Conservation (phyloP, 2,329 filamentous ascomycete genomes). For the Neospermospora avenae region DNA sequence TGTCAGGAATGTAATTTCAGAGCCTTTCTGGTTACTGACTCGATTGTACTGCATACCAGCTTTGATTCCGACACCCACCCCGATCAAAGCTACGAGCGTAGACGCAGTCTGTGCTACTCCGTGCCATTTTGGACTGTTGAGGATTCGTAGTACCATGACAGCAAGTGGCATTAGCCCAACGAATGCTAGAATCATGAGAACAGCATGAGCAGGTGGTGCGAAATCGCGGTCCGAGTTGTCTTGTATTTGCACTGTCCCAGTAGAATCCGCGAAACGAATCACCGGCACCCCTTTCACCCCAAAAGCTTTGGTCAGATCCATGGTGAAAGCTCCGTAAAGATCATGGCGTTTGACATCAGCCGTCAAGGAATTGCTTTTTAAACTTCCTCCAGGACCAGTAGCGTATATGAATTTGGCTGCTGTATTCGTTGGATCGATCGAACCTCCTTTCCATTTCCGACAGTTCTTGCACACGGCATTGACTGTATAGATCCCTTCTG, state of each 20-base stretch:
- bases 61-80: slow-evolving; percentile 50
- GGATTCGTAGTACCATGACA: slow-evolving; percentile 49
- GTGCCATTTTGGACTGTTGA: slow-evolving; percentile 53
- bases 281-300: slow-evolving; percentile 44
- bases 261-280: slow-evolving; percentile 25
- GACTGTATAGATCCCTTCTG: slow-evolving; percentile 42
- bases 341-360: slow-evolving; percentile 50
- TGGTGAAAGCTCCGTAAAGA: slow-evolving; percentile 51
- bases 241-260: slow-evolving; percentile 42
- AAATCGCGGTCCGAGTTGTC: slow-evolving; percentile 31
- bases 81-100: slow-evolving; percentile 46
- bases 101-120: slow-evolving; percentile 51
- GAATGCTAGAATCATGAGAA: slow-evolving; percentile 54
- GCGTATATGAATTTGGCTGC: slow-evolving; percentile 54
- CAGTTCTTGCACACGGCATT: slow-evolving; percentile 53
- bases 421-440: slow-evolving; percentile 48
- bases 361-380: slow-evolving; percentile 41
- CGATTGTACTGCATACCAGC: slow-evolving; percentile 49
- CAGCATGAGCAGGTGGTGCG: slow-evolving; percentile 34
- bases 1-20: background rate
- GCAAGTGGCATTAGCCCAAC: slow-evolving; percentile 55
- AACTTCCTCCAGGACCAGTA: slow-evolving; percentile 46
- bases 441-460: slow-evolving; percentile 47
- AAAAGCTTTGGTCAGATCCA: slow-evolving; percentile 52
- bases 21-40: slow-evolving; percentile 41